Evolutionary conservation across 345 rosid species (phyloP), one percentile per base, ranked within the genome.

Genomic region (Nasturtium officinale): DNA sequence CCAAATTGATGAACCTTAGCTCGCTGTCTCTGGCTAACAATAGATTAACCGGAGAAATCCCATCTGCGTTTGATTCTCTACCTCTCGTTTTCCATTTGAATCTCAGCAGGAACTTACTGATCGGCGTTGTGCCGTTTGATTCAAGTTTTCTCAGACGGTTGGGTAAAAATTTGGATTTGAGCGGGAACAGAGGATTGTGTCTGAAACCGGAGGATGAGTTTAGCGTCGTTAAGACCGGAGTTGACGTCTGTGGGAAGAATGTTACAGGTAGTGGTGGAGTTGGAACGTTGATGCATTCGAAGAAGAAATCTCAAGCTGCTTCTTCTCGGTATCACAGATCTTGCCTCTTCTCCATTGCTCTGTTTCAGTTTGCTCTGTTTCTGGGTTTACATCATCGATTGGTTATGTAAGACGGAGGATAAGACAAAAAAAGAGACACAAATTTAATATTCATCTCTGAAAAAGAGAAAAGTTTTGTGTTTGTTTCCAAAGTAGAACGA

Each of bases 11-110:
- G 80, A 92, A 89, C 43, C 74, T 90, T 43, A 90, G 83, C 82
- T 86, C 93, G n/a, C 62, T 92, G 79, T 90, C 96, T 52, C 89
- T 92, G 18, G 90, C 88, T 67, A 83, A 89, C 83, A 90, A 90
- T 84, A 82, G 57, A 76, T 79, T 92, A 80, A 82, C 80, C 0
- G 98, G 98, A 5, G 82, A 83, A 62, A 92, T 92, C 15, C 98
- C 98, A 0, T 45, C 51, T 0, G 83, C 73, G 12, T 85, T 92
- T 35, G 81, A 67, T 4, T 64, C 65, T 45, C 73, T 92, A 35
- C 72, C 90, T 57, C 91, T 70, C 71, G 83, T 92, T 2, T 89
- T 85, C 54, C 97, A 90, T 85, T 59, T 92, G 82, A 89, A 92
- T 77, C 82, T 92, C 15, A 89, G 93, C 63, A 82, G 86, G 79